phyloP scores from a whole-genome alignment of 73 alveolate genomes.

The Paramecium bursaria region DNA sequence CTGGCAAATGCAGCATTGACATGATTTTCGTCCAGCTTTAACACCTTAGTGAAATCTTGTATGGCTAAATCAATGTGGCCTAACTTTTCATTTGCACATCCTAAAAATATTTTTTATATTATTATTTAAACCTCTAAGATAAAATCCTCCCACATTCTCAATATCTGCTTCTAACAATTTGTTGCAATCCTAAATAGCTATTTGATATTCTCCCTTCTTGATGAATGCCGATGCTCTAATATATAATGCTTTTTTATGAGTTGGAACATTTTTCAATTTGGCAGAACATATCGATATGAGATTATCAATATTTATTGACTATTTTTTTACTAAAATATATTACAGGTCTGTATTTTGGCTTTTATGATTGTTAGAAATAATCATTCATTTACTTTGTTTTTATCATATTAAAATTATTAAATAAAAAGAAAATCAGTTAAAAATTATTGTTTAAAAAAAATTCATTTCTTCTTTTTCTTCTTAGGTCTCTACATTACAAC shows the following conservation, averaged over 20 bases:
- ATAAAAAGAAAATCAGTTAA: too few species aligned
- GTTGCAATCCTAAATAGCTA: conserved; percentile 85
- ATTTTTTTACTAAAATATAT: neutral
- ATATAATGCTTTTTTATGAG: conserved; percentile 85
- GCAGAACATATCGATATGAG: conserved; percentile 80
- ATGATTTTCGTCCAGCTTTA: conserved; percentile 93
- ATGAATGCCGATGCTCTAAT: conserved; percentile 83
- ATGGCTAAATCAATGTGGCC: conserved; percentile 88
- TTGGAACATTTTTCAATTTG: conserved; percentile 76
- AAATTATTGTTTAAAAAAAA: neutral
- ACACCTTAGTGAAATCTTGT: conserved; percentile 86
- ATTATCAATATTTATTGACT: conserved; percentile 86
- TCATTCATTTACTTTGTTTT: too few species aligned
- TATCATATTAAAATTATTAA: too few species aligned
- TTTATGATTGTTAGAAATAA: too few species aligned
- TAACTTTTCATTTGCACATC: conserved; percentile 86
- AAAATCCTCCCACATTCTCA: conserved; percentile 85
- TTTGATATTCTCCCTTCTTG: conserved; percentile 75
- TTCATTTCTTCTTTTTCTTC: conserved; percentile 58
- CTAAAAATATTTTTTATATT: conserved; percentile 66
- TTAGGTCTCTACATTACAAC: conserved; percentile 60
- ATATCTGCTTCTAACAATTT: conserved; percentile 75
- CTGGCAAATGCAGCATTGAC: conserved; percentile 95
- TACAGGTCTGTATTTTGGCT: conserved; percentile 53
- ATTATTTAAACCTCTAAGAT: conserved; percentile 74